Evolutionary conservation across 176 grass and related monocot genomes (phyloP).

Genomic region (Olyra latifolia): DNA sequence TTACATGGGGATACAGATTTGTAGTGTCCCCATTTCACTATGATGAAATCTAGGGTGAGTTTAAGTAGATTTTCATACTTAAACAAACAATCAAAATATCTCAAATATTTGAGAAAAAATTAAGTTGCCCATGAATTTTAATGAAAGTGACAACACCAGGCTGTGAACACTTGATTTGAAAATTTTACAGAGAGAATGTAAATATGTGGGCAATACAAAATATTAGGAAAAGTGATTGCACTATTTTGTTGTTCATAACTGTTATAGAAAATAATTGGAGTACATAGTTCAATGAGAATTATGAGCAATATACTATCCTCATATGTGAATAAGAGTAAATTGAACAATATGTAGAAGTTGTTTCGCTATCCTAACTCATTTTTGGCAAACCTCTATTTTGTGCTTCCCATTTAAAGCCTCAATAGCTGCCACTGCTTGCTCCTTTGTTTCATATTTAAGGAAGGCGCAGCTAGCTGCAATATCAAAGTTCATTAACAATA

Average conservation of each 20-base stretch:
- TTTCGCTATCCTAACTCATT: constrained; percentile 12
- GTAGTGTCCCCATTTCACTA: neutral
- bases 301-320: neutral
- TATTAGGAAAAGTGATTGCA: neutral
- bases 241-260: neutral
- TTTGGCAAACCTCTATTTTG: constrained; percentile 51
- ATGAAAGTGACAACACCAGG: neutral
- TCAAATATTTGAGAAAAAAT: neutral
- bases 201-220: neutral
- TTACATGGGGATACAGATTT: neutral
- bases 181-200: neutral
- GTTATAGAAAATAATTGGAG: neutral
- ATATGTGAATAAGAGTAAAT: constrained; percentile 6
- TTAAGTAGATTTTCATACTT: constrained; percentile 7
- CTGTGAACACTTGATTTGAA: neutral
- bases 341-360: neutral
- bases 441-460: constrained; percentile 95
- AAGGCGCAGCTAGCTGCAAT: constrained; percentile 90
- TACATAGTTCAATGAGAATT: constrained; percentile 10
- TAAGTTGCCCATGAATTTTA: neutral
- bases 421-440: constrained; percentile 89
- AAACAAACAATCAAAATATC: constrained; percentile 12
- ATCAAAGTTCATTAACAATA: constrained; percentile 24
- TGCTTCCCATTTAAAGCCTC: constrained; percentile 70
- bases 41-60: neutral